These are phyloP conservation scores for Sporobolomyces roseus DNA, from an alignment of 768 basidiomycete species.

Conservation along the genomic window DNA sequence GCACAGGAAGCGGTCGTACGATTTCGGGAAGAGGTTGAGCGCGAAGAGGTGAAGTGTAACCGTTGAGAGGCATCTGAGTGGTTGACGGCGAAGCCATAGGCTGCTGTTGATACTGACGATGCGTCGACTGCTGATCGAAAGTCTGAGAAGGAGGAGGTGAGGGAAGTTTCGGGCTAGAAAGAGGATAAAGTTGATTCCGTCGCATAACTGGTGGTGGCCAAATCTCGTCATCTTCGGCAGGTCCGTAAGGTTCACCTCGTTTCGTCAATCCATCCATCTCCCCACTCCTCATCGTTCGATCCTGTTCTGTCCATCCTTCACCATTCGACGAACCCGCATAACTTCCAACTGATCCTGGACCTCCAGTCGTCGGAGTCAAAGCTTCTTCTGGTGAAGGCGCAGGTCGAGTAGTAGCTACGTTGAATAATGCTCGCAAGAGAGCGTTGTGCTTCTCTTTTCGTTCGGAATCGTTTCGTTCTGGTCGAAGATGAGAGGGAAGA, in stretches of 20 bases:
- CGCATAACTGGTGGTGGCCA: slow-evolving; percentile 4
- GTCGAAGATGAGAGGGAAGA: not conserved
- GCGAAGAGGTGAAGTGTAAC: too few species aligned
- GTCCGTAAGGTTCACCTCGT: slow-evolving; percentile 9
- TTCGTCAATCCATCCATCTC: too few species aligned
- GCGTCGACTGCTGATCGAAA: too few species aligned
- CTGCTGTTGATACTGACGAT: too few species aligned
- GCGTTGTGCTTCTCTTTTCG: slow-evolving; percentile 37
- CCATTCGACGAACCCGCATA: too few species aligned
- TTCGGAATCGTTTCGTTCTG: slow-evolving; percentile 15
- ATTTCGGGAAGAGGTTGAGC: too few species aligned
- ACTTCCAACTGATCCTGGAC: too few species aligned
- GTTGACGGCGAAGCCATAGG: too few species aligned
- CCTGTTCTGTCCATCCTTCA: too few species aligned
- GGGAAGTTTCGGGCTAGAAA: slow-evolving; percentile 9
- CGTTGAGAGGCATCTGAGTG: too few species aligned
- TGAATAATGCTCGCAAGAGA: slow-evolving; percentile 23
- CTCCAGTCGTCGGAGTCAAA: not conserved
- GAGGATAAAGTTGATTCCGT: slow-evolving; percentile 2
- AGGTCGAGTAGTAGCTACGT: slow-evolving; percentile 20
- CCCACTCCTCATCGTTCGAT: too few species aligned
- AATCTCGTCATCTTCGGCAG: slow-evolving; percentile 5
- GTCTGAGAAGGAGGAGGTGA: not conserved
- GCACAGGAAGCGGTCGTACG: too few species aligned
- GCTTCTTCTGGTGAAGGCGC: not conserved